Evolutionary conservation across 108 stramenopile genomes (phyloP).

Genomic region (Epipyxis sp.): DNA sequence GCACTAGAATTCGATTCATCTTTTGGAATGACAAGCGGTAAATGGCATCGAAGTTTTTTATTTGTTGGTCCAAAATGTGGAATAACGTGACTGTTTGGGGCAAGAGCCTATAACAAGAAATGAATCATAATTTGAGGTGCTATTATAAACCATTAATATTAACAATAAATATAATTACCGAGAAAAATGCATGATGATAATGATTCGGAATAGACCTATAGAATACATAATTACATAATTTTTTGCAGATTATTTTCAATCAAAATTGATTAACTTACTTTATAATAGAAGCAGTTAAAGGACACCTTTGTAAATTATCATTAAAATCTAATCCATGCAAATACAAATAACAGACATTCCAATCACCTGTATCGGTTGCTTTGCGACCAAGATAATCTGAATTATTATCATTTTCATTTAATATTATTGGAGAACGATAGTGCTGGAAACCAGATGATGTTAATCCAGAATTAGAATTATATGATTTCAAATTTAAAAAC

Average conservation of each 20-base stretch:
- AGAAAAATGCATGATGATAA: constrained; percentile 57
- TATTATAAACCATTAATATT: background rate
- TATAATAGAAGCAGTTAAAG: constrained; percentile 38
- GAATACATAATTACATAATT: background rate
- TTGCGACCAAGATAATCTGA: constrained; percentile 24
- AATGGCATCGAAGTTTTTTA: constrained; percentile 55
- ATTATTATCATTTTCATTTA: background rate
- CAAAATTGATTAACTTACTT: background rate
- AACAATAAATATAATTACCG: too few species aligned
- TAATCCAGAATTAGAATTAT: too few species aligned
- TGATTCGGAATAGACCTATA: constrained; percentile 30
- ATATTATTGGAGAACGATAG: constrained; percentile 43
- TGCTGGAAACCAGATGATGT: constrained; percentile 39
- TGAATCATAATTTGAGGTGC: background rate
- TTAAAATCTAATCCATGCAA: constrained; percentile 53
- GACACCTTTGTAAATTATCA: constrained; percentile 36
- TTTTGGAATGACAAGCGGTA: constrained; percentile 48
- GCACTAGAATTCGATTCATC: background rate
- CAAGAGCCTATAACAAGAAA: constrained; percentile 30
- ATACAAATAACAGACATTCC: constrained; percentile 60
- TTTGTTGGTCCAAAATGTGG: constrained; percentile 60
- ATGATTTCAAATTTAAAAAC: constrained; percentile 23
- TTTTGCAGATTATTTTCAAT: background rate
- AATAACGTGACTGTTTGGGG: constrained; percentile 48
- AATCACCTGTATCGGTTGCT: constrained; percentile 41